phyloP scores from a whole-genome alignment of 352 stramenopile species.

The Phytophthora syringae region DNA sequence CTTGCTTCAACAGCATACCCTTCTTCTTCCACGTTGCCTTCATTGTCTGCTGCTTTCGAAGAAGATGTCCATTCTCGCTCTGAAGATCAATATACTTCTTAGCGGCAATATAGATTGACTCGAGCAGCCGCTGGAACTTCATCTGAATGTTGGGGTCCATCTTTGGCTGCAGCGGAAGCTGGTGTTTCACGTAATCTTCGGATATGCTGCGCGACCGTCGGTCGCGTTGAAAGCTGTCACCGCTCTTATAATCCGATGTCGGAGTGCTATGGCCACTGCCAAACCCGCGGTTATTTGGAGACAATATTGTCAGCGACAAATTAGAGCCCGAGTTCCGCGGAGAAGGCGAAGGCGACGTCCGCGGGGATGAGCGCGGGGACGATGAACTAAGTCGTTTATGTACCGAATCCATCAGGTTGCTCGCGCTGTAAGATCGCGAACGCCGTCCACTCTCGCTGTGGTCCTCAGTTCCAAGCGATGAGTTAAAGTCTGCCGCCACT shows the following conservation, averaged over 20 bases:
- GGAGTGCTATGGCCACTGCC: constrained; percentile 72
- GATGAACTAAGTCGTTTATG: constrained; percentile 80
- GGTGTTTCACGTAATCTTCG: constrained; percentile 75
- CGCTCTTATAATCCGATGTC: constrained; percentile 64
- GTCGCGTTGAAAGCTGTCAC: constrained; percentile 61
- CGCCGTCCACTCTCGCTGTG: constrained; percentile 55
- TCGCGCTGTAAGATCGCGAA: constrained; percentile 83
- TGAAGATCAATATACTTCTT: constrained; percentile 88
- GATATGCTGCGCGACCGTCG: constrained; percentile 69
- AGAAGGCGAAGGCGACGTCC: constrained; percentile 65
- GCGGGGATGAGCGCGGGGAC: constrained; percentile 69
- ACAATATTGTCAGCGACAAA: constrained; percentile 80
- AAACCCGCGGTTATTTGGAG: constrained; percentile 68
- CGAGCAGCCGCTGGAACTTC: constrained; percentile 82
- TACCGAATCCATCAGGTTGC: constrained; percentile 84
- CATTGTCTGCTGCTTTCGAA: constrained; percentile 68
- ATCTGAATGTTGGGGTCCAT: constrained; percentile 88
- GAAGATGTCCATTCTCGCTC: constrained; percentile 62
- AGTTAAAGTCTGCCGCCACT: constrained; percentile 88
- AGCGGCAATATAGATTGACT: constrained; percentile 85
- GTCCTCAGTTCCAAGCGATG: constrained; percentile 76
- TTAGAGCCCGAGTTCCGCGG: constrained; percentile 47
- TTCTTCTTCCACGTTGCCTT: constrained; percentile 92
- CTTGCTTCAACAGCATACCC: constrained; percentile 85
- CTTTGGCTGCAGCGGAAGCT: constrained; percentile 68